Conservation (phyloP, 495 filamentous ascomycete genomes). For the Talaromyces nanjingensis region DNA sequence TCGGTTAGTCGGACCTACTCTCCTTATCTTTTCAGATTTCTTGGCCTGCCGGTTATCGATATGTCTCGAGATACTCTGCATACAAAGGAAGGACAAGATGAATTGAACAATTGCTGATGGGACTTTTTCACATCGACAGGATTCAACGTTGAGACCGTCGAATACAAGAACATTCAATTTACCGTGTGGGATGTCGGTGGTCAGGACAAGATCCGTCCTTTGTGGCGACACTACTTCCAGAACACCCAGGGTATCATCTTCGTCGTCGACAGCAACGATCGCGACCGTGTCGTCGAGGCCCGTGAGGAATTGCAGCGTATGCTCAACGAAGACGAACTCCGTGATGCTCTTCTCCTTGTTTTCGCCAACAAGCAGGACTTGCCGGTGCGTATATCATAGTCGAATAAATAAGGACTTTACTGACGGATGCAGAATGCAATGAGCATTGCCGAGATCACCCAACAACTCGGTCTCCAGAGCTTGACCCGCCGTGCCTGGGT, state of each 20-base stretch:
- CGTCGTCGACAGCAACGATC: constrained; percentile 99
- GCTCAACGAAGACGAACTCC: constrained; percentile 99
- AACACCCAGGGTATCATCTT: constrained; percentile 99
- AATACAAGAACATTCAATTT: constrained; percentile 99
- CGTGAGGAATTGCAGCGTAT: constrained; percentile 99
- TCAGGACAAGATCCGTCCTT: constrained; percentile 99
- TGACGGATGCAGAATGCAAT: constrained; percentile 75
- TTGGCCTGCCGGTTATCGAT: constrained; percentile 4
- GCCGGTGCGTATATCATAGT: constrained; percentile 57
- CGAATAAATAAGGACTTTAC: constrained; percentile 9
- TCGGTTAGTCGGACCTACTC: constrained; percentile 64
- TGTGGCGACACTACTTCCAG: constrained; percentile 99
- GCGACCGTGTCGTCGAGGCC: constrained; percentile 97
- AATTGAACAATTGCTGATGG: constrained; percentile 6
- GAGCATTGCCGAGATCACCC: constrained; percentile 98
- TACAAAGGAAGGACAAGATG: neutral
- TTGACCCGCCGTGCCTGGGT: constrained; percentile 97
- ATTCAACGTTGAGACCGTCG: constrained; percentile 99
- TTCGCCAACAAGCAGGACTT: constrained; percentile 99
- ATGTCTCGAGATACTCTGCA: neutral
- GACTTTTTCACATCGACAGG: constrained; percentile 43
- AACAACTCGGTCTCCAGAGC: constrained; percentile 98
- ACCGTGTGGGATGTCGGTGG: constrained; percentile 99
- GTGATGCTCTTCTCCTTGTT: constrained; percentile 93
- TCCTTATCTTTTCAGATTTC: constrained; percentile 6